Percentiles rank a stretch among this genome's conserved stretches.
phyloP scores from a whole-genome alignment of 169 alveolate genomes.

The Cryptosporidium muris region DNA sequence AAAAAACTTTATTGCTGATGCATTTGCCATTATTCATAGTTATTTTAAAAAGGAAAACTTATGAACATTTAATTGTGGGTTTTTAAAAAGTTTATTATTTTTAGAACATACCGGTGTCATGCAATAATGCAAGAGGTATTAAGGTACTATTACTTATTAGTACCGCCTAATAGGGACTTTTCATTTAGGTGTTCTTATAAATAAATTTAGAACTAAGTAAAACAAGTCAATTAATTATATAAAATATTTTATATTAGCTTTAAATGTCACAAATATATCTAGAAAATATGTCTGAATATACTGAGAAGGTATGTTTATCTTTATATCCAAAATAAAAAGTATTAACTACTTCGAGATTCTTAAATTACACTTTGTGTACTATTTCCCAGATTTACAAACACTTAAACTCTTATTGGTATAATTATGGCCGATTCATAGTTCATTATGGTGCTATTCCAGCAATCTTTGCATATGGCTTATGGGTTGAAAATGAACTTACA shows the following conservation, averaged over 20 bases:
- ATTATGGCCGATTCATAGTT: slow-evolving; percentile 18
- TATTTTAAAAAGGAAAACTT: neutral
- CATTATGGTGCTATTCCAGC: slow-evolving; percentile 47
- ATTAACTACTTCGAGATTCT: neutral
- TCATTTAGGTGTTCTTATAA: too few relatives aligned
- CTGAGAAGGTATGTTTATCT: too few relatives aligned
- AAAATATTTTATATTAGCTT: too few relatives aligned
- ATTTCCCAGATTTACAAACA: slow-evolving; percentile 11
- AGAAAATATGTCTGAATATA: too few relatives aligned
- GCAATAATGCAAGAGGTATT: too few relatives aligned
- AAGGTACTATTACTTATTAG: too few relatives aligned
- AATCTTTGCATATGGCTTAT: slow-evolving; percentile 11
- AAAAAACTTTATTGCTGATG: slow-evolving; percentile 45
- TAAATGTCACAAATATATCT: too few relatives aligned
- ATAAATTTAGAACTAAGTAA: too few relatives aligned
- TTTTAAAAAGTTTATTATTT: neutral
- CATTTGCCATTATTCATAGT: slow-evolving; percentile 22
- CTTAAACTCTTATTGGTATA: slow-evolving; percentile 16
- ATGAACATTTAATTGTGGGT: neutral
- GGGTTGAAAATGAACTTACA: slow-evolving; percentile 40
- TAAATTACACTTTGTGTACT: neutral
- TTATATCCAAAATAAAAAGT: neutral
- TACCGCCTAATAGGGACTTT: too few relatives aligned
- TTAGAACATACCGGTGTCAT: neutral
- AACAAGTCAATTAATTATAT: too few relatives aligned